Percentiles rank a stretch among this genome's conserved stretches.
Conservation (phyloP, 129 eudicot species). For the Mikania micrantha region DNA sequence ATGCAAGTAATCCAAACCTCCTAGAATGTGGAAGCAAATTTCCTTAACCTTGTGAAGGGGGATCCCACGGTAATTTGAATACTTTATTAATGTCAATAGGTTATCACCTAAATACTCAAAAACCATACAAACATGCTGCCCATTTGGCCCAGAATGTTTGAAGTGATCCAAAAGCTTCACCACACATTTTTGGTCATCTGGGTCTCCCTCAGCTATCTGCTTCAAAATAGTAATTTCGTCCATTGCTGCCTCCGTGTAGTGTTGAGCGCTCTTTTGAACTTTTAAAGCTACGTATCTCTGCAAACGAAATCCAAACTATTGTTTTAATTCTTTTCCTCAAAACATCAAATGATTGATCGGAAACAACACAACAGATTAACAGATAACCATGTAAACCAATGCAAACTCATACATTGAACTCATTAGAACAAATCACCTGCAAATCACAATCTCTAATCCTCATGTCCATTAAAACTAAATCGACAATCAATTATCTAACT, state of each 20-base stretch:
- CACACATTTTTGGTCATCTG: slow-evolving; percentile 70
- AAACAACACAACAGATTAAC: not conserved
- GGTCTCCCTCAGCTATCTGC: slow-evolving; percentile 85
- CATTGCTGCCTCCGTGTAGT: slow-evolving; percentile 91
- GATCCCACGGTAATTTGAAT: slow-evolving; percentile 68
- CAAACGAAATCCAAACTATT: slow-evolving; percentile 6
- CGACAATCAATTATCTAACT: not conserved
- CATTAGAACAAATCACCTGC: not conserved
- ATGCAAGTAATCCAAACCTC: slow-evolving; percentile 92
- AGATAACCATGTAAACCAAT: not conserved
- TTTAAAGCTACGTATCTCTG: slow-evolving; percentile 85
- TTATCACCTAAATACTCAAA: slow-evolving; percentile 92
- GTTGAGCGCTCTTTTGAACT: slow-evolving; percentile 95
- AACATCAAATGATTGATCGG: slow-evolving; percentile 6
- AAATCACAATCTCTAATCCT: not conserved
- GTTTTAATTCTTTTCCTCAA: not conserved
- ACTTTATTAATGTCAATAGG: slow-evolving; percentile 78
- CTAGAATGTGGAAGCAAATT: slow-evolving; percentile 71
- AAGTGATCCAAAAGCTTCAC: slow-evolving; percentile 93
- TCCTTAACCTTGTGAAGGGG: slow-evolving; percentile 81
- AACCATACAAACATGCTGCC: slow-evolving; percentile 97
- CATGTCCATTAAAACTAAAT: not conserved
- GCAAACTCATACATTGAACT: not conserved
- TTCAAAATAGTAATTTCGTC: slow-evolving; percentile 82
- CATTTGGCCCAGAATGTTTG: slow-evolving; percentile 90